Base-by-base conservation (phyloP, 2,329 filamentous ascomycete genomes). In the Thelonectria olida region DNA sequence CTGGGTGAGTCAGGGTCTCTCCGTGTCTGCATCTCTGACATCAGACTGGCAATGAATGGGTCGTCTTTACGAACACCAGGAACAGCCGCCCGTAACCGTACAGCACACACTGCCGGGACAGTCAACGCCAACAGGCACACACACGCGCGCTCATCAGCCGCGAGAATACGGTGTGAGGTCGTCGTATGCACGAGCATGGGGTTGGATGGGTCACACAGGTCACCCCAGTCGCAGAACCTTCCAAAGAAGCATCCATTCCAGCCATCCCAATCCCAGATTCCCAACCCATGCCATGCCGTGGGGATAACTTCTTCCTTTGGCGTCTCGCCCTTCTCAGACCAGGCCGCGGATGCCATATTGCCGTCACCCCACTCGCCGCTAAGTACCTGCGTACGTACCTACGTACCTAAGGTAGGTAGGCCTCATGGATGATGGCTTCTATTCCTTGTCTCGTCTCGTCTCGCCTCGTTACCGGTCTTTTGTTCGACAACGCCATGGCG, bases 161-260 rank as follows among this genome's bases (percentile, higher is more conserved):
- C 54, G 49, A 48, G 58, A 47, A 60, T 39, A 60, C 58, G 58
- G 52, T 60, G 58, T 60, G 58, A 60, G 44, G 49, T 27, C 25
- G 45, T 47, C 25, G 47, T 25, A 47, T 36, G 38, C 34, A 19
- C 49, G 13, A 27, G 23, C 42, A 58, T 34, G 49, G 49, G 39
- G n/a, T n/a, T n/a, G n/a, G n/a, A n/a, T n/a, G n/a, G 31, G 31
- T 34, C 31, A 10, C 31, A n/a, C n/a, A n/a, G n/a, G n/a, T n/a
- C 31, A 13, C 23, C 34, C 38, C 28, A 31, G 41, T 41, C 42
- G 49, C 51, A 60, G 58, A 60, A 60, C 58, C 52, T 60, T 60
- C 58, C 51, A 60, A 60, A 55, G 58, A 60, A 60, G 52, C 58
- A 49, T 48, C 27, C 41, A 17, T 13, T 36, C 38, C 36, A 36